Evolutionary conservation across 148 eudicot species (phyloP), one percentile per base, ranked within the genome.

Genomic region (Rheum nobile): DNA sequence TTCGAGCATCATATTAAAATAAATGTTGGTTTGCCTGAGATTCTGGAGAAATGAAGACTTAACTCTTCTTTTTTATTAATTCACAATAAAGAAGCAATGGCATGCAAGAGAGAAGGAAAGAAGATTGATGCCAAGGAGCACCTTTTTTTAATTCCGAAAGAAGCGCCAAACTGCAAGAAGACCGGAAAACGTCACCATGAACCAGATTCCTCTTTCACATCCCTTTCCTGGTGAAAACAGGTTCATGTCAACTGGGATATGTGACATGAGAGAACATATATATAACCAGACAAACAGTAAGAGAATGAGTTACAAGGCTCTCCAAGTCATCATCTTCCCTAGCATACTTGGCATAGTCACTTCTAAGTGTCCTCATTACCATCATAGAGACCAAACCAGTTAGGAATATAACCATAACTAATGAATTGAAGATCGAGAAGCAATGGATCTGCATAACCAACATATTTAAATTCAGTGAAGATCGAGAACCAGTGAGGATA

Each of bases 381-480:
- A 93, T 93, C 98, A 93, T 93, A 35, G 96, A 89, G 39, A 93
- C 96, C 84, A 90, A 71, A 29, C 96, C 96, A 79, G 98, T 90
- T 72, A 93, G 90, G 80, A 93, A 93, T 84, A 93, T 93, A 55
- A 93, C 98, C 98, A 93, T 93, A 94, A 93, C 90, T 89, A 91
- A 93, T 10, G 98, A 93, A 89, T 93, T 93, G 77, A 93, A 90
- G 39, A 93, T 87, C 37, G 96, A 93, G 84, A 93, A 93, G 96
- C 98, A 93, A 77, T 93, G 98, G 72, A 93, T 93, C 96, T 93
- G 94, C 91, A 82, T 16, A 31, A 38, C 41, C 41, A 38, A 38
- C 41, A 38, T 38, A 38, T 38, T 38, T 38, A 38, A 38, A 5
- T 6, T 38, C 41, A 38, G 1, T 6, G 9, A 38, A 4, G 41